Percentiles rank a stretch among this genome's conserved stretches.
Conservation (phyloP, 192 early-diverging fungal species). For the Fimicolochytrium jonesii region DNA sequence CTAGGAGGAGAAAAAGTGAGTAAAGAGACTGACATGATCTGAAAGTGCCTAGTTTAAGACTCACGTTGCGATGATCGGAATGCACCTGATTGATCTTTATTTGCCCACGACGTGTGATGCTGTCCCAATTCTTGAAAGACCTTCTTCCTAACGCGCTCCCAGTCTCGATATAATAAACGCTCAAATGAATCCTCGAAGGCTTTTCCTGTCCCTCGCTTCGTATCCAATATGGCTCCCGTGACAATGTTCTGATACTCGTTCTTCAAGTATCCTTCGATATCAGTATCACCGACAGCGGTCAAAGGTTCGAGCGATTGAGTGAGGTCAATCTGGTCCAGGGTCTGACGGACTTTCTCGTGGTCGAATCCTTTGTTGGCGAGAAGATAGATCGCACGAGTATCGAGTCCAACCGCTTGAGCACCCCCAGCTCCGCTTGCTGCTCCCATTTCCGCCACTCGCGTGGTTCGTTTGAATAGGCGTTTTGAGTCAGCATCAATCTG, state of each 20-base stretch:
- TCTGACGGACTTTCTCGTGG: conserved; percentile 61
- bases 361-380: conserved; percentile 78
- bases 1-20: no score
- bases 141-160: conserved; percentile 67
- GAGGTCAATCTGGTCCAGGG: conserved; percentile 61
- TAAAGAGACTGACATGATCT: no score
- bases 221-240: conserved; percentile 64
- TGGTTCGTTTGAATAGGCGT: conserved; percentile 53
- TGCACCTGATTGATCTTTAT: not conserved
- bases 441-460: conserved; percentile 15
- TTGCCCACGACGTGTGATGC: conserved; percentile 16
- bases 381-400: conserved; percentile 53
- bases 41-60: no score
- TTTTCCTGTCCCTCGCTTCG: conserved; percentile 47
- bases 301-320: conserved; percentile 69
- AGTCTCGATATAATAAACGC: conserved; percentile 54
- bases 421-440: conserved; percentile 25
- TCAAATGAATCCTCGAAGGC: conserved; percentile 68
- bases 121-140: conserved; percentile 86
- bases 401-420: conserved; percentile 27
- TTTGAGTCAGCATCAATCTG: conserved; percentile 85
- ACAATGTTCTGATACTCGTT: conserved; percentile 76
- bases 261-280: conserved; percentile 72
- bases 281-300: conserved; percentile 72
- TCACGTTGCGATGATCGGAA: not conserved